Base-by-base conservation (phyloP, 2,329 filamentous ascomycete genomes). In the Colletotrichum spinosum region DNA sequence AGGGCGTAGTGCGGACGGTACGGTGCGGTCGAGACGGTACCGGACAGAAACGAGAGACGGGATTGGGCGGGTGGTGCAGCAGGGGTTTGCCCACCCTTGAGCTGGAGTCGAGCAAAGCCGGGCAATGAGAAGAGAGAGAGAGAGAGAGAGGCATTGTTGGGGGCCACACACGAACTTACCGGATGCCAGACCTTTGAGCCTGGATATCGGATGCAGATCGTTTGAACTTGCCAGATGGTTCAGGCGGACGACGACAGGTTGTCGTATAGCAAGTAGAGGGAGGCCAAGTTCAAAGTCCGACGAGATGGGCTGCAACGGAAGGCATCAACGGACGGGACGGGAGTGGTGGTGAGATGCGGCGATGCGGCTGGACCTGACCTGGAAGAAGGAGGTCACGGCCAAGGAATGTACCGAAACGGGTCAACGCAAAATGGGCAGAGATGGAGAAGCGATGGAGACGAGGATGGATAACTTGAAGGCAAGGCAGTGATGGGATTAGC, bases 391-490 rank as follows among this genome's bases (percentile, higher is more conserved):
- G 33, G 58, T 37, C 46, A 65, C 62, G 57, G 62, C 56, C 52
- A 52, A 52, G 63, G 63, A 66, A 66, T 57, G 46, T 57, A 66
- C 63, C 63, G 58, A 66, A 56, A 62, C 58, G 63, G 58, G 59
- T 46, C 57, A 52, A 41, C 51, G 52, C 56, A 60, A 51, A 46
- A 55, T 25, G 61, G 57, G 50, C 42, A 44, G 46, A 49, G 38
- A 55, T 50, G 58, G 58, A 15, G 42, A 25, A 25, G 25, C 25
- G 25, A 25, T 25, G 25, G 25, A 25, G 25, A 25, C 25, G 25
- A 25, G 4, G 25, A 25, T 25, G 25, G 25, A 25, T 25, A 25
- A 25, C 25, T 25, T 25, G 25, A 25, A 25, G 25, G 25, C 25
- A 25, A 25, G 25, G 15, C 38, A 46, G 58, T 44, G 54, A 58